Evolutionary conservation across 2,329 filamentous ascomycete species (phyloP).

Genomic region (Xylaria multiplex): DNA sequence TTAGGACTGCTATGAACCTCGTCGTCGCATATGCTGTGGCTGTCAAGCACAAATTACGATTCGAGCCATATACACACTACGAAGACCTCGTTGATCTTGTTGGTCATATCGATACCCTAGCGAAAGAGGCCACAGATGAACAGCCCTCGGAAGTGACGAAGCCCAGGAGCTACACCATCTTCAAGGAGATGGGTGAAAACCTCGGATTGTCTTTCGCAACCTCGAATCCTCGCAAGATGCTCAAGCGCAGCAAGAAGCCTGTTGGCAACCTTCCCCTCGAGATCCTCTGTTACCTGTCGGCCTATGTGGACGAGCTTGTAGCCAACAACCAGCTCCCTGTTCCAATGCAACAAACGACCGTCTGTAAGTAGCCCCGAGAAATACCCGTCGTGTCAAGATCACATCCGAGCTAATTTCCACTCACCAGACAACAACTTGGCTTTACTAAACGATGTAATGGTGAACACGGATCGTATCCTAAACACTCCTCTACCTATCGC

Average conservation of each 20-base stretch:
- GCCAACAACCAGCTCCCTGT: conserved; percentile 64
- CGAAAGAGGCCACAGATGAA: conserved; percentile 62
- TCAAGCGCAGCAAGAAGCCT: conserved; percentile 78
- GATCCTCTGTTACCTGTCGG: conserved; percentile 76
- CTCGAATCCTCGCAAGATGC: conserved; percentile 79
- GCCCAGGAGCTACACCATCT: conserved; percentile 57
- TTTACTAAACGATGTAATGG: conserved; percentile 76
- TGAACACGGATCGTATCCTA: conserved; percentile 79
- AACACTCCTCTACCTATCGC: conserved; percentile 84
- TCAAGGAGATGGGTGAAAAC: conserved; percentile 75
- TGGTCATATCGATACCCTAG: conserved; percentile 79
- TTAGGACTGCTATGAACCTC: conserved; percentile 75
- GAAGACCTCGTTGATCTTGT: conserved; percentile 76
- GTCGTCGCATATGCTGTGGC: conserved; percentile 80
- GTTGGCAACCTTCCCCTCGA: conserved; percentile 87
- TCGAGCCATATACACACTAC: conserved; percentile 83
- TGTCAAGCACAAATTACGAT: conserved; percentile 84
- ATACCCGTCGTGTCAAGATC: conserved; percentile 34
- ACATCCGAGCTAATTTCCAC: conserved; percentile 6
- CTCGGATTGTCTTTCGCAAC: conserved; percentile 80
- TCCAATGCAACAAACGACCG: conserved; percentile 68
- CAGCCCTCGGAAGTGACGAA: conserved; percentile 52
- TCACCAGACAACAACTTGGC: conserved; percentile 65
- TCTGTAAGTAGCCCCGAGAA: conserved; percentile 49
- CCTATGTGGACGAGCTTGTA: conserved; percentile 72